Evolutionary conservation across 106 monocot genomes (phyloP), one percentile per base, ranked within the genome.

Genomic region (Platanthera guangdongensis): DNA sequence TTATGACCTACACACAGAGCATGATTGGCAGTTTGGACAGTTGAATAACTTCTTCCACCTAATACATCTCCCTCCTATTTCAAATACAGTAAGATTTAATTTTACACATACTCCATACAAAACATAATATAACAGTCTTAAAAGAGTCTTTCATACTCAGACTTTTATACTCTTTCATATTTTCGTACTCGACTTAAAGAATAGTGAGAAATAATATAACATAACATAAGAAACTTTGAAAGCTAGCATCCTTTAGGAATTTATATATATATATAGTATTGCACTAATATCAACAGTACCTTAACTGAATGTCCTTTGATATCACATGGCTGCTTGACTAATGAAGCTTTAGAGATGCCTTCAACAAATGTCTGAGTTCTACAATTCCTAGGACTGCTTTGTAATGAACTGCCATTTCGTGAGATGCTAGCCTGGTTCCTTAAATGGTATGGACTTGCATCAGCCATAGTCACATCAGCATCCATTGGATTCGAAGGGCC

Each of bases 311-410:
- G 76, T 53, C 97, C 97, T 77, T 87, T 91, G 53, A 97, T 86
- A 72, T 97, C 97, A 78, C 60, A 52, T 54, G 78, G 60, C 62
- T 92, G 87, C 83, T 89, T 91, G 47, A 97, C 72, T n/a, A 94
- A 85, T 72, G 91, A 94, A 68, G 91, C 79, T 86, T 94, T 97
- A 76, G 97, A 92, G 49, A 97, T 79, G 71, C 97, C 94, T 78
- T 97, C 97, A 18, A 97, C 89, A 90, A 92, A 94, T 77, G 91
- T 89, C 77, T 80, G 84, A 78, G 77, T 85, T 83, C 90, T 87
- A 72, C 78, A 84, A 82, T 73, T 78, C 46, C 76, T 12, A 77
- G 79, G 64, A 77, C 71, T 87, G 50, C 22, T 73, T 12, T 52
- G 64, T 21, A 48, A 73, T 60, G 83, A 76, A 52, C 39, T 28